Conservation (phyloP, 768 basidiomycete genomes). For the Tylopilus subfusipes region DNA sequence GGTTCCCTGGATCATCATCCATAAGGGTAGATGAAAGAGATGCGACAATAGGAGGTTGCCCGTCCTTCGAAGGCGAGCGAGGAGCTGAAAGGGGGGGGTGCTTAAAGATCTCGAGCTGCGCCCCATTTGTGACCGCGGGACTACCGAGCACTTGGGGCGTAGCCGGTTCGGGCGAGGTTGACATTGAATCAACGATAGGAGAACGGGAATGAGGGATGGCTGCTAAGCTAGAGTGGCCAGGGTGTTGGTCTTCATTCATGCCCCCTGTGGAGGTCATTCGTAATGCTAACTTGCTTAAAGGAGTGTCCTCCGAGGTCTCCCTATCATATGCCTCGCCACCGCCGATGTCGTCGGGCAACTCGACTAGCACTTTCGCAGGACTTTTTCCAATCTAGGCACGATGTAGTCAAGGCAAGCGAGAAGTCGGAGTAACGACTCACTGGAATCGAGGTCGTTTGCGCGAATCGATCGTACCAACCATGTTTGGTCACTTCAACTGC, state of each 20-base stretch:
- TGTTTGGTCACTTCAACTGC: slow-evolving; percentile 36
- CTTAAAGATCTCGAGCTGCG: background rate
- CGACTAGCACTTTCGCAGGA: slow-evolving; percentile 11
- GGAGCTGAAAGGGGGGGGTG: background rate
- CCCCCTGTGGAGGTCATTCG: background rate
- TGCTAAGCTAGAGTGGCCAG: background rate
- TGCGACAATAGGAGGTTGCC: background rate
- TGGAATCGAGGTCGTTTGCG: slow-evolving; percentile 19
- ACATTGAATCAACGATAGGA: background rate
- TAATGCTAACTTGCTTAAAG: background rate
- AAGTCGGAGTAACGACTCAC: slow-evolving; percentile 12
- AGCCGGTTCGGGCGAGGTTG: background rate
- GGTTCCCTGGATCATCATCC: slow-evolving; percentile 16
- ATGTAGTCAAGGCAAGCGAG: background rate
- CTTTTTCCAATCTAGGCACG: slow-evolving; percentile 17
- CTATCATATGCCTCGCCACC: slow-evolving; percentile 4
- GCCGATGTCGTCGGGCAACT: slow-evolving; percentile 8
- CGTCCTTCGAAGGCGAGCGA: background rate
- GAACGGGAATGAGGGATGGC: background rate
- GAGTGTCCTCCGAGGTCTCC: background rate
- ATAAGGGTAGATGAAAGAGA: background rate
- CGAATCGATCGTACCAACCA: slow-evolving; percentile 62
- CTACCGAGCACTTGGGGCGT: background rate
- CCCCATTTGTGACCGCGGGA: background rate
- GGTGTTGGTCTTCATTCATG: background rate